phyloP scores from a whole-genome alignment of 192 early-diverging fungal genomes.

The Lobosporangium transversale region DNA sequence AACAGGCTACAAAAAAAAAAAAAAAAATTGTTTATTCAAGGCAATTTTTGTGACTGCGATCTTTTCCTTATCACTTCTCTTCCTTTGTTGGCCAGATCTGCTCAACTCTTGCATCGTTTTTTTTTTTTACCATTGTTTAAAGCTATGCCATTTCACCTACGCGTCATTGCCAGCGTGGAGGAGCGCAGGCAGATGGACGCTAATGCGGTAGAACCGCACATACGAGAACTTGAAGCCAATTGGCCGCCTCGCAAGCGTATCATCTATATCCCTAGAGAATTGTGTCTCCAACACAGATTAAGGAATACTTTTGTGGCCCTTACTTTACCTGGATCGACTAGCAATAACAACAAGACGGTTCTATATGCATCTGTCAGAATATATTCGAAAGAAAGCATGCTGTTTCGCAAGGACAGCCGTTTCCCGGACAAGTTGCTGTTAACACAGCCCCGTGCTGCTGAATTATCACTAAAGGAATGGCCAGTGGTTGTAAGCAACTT shows the following conservation, averaged over 20 bases:
- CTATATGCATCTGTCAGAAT: constrained; percentile 32
- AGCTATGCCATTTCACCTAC: constrained; percentile 18
- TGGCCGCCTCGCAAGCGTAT: constrained; percentile 17
- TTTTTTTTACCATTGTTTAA: too few species aligned
- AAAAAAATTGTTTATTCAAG: background rate
- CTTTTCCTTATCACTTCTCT: too few species aligned
- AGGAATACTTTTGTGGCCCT: constrained; percentile 42
- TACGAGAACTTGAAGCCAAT: too few species aligned
- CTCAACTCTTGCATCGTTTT: too few species aligned
- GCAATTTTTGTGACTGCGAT: too few species aligned
- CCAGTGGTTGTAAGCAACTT: constrained; percentile 36
- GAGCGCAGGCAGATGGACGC: constrained; percentile 8
- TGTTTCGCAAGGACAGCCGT: constrained; percentile 24
- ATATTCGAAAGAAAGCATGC: constrained; percentile 34
- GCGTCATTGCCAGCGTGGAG: constrained; percentile 38
- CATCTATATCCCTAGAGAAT: constrained; percentile 32
- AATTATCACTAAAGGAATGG: constrained; percentile 1
- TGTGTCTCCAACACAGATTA: constrained; percentile 23
- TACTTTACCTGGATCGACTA: background rate
- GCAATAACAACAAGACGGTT: background rate
- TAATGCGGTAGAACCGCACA: too few species aligned
- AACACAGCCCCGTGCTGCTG: background rate
- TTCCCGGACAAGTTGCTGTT: constrained; percentile 30
- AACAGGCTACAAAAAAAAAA: background rate
- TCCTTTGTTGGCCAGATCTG: too few species aligned